Evolutionary conservation across 371 early-diverging fungal genomes (phyloP), one percentile per base, ranked within the genome.

Genomic region (Parasitella parasitica): DNA sequence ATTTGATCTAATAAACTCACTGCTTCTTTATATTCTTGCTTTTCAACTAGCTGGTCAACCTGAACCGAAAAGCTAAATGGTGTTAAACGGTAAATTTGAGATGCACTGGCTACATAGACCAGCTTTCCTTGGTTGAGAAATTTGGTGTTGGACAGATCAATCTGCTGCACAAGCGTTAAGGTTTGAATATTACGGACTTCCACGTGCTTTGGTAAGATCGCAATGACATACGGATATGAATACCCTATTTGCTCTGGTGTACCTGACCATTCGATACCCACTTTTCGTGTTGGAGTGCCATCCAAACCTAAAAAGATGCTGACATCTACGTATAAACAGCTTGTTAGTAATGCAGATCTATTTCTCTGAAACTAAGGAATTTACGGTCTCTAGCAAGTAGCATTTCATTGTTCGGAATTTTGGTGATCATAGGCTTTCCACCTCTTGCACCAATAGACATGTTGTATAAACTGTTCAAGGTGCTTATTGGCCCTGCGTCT

Each of bases 161-260:
- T 81, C 28, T 82, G 83, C 71, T 96, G 96, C 4, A 97, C 91
- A 11, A 93, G 76, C 0, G 86, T 88, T 30, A 90, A 84, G 0
- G 94, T 91, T 57, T 85, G 91, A 35, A 95, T 85, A 54, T 93
- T 94, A 55, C 95, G 85, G 3, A 97, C 90, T 69, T 96, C 95
- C 0, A 97, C 86, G 36, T 85, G 84, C 8, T 81, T 81, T 6
- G 86, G 73, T 32, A 89, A 67, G 37, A 92, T 85, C 3, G 85
- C 91, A 60, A 92, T 82, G 7, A 90, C 85, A 62, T 91, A 94
- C 0, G 93, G 93, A n/a, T 86, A 77, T 5, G 87, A 88, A 52
- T 85, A 88, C 9, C 86, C 85, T 59, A 91, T 81, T 49, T 84
- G 86, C 55, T 89, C 89, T 4, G 91, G 91, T 4, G 83, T 68